Evolutionary conservation across 805 yeast species (phyloP).

Genomic region (Sugiyamaella americana): DNA sequence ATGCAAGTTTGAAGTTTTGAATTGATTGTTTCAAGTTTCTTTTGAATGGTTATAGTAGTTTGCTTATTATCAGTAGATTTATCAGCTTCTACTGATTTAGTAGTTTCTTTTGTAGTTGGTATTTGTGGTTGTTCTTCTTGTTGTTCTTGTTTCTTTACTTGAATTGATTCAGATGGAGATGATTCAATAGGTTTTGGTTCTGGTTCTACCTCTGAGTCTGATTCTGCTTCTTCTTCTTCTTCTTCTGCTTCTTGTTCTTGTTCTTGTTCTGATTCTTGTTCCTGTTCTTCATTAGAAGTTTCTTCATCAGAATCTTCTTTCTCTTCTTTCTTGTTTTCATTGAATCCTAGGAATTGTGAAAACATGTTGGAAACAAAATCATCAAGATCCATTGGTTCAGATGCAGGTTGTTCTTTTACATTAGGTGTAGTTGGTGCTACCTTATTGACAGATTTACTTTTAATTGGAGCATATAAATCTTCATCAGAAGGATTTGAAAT

Average conservation of each 20-base stretch:
- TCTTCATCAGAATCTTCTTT: no score
- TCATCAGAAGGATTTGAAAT: conserved; percentile 16
- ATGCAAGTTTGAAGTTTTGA: conserved; percentile 3
- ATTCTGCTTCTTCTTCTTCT: not conserved
- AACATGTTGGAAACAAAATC: conserved; percentile 4
- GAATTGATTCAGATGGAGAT: no score
- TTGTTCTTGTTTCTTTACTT: no score
- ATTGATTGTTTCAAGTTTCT: not conserved
- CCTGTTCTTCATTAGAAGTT: no score
- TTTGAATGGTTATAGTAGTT: not conserved
- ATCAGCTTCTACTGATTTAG: no score
- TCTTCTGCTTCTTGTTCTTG: not conserved
- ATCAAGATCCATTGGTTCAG: conserved; percentile 6
- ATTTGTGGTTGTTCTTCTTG: not conserved
- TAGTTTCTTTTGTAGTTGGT: not conserved
- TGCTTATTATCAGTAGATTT: no score
- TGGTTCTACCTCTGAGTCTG: no score
- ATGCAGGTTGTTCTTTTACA: no score
- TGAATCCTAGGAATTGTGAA: conserved; percentile 1
- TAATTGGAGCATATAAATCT: not conserved
- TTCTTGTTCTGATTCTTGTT: not conserved
- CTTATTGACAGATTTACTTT: not conserved
- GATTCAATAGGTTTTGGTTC: no score
- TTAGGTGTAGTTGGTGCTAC: not conserved
- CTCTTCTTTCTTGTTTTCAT: no score